These are phyloP conservation scores for Alternaria hordeiaustralica DNA, from an alignment of 2,329 filamentous ascomycete genomes.

Conservation along the genomic window DNA sequence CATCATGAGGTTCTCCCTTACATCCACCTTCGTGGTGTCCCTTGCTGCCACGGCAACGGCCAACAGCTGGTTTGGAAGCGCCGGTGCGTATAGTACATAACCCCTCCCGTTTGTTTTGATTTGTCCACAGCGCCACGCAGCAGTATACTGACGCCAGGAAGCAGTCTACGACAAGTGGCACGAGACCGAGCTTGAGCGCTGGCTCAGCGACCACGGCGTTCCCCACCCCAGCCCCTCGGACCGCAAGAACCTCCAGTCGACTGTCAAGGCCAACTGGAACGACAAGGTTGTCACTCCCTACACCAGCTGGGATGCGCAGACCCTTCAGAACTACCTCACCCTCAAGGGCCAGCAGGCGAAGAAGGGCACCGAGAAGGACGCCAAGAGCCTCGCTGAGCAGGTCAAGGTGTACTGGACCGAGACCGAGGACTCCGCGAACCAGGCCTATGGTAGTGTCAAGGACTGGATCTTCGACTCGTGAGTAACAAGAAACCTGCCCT, in stretches of 20 bases:
- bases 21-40: conserved; percentile 72
- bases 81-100: conserved; percentile 66
- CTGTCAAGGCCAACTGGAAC: conserved; percentile 93
- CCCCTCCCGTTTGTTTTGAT: conserved; percentile 7
- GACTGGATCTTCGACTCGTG: conserved; percentile 92
- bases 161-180: conserved; percentile 99
- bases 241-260: conserved; percentile 89
- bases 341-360: conserved; percentile 74
- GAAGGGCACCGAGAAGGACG: conserved; percentile 69
- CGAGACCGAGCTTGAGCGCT: conserved; percentile 94
- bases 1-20: conserved; percentile 78
- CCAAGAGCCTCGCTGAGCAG: conserved; percentile 70
- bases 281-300: conserved; percentile 76
- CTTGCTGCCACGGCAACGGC: conserved; percentile 75
- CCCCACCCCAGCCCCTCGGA: conserved; percentile 90
- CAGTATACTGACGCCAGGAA: conserved; percentile 30
- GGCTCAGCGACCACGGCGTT: conserved; percentile 90
- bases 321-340: conserved; percentile 72
- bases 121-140: neutral
- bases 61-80: conserved; percentile 85
- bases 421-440: conserved; percentile 75
- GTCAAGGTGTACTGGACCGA: conserved; percentile 80
- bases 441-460: conserved; percentile 74
- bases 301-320: conserved; percentile 74
- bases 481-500: neutral